Evolutionary conservation across 805 yeast species (phyloP), one percentile per base, ranked within the genome.

Genomic region (Suhomyces sp.): DNA sequence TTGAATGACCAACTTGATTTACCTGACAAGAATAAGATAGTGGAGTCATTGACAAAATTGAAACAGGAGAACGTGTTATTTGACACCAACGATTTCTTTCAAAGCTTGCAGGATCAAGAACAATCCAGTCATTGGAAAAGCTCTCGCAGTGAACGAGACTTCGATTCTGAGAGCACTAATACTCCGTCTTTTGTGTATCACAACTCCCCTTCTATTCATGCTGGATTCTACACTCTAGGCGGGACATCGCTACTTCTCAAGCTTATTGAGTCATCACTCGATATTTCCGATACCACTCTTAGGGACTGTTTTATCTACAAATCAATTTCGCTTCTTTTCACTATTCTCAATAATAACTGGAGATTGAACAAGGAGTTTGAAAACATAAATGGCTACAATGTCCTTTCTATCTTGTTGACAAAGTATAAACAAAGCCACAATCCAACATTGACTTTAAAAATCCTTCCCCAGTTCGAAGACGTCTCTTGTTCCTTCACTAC

Each of bases 281-380:
- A 75, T 22, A 56, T 56, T 35, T 61, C 64, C 15, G 31, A 35
- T 8, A 24, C 29, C n/a, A 15, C 19, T 6, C 33, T 58, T 1
- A 40, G 66, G 17, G 66, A 66, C 23, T 47, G 58, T 7, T 60
- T 66, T 0, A 57, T 82, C 8, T 63, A 67, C 10, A 57, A 62
- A 5, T 60, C 77, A 0, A 54, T 84, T 6, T 63, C 69, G 1
- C 52, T 81, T 0, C 65, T 85, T 2, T 73, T 85, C 31, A 62
- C 64, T 12, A 46, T 80, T 0, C 62, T 85, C 9, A 64, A 71
- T n/a, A 69, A 71, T 29, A 76, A 80, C 54, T 76, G 85, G 79
- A 71, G 84, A 41, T 68, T 79, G 49, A 66, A 74, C 27, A 77
- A 78, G 47, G 90, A 85, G 54, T 80, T 86, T 61, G 89, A 85